phyloP scores from a whole-genome alignment of 1,284 basidiomycete genomes.

The Malassezia sp. region DNA sequence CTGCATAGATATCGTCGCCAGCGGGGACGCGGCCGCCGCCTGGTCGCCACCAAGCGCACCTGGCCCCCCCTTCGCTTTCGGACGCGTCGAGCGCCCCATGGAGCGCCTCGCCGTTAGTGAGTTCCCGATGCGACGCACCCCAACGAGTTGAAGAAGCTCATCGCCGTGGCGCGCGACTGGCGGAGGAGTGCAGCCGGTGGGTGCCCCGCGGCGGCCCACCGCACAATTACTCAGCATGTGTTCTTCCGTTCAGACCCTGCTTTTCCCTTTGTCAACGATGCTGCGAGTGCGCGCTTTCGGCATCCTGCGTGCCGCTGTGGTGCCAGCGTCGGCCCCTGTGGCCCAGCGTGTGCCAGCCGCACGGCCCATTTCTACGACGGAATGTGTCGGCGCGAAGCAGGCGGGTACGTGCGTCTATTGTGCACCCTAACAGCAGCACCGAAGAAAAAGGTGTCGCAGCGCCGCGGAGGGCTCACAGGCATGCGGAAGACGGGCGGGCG shows the following conservation, averaged over 20 bases:
- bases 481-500: conserved; percentile 27
- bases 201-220: not conserved
- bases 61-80: conserved; percentile 20
- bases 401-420: conserved; percentile 7
- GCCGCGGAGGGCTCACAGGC: conserved; percentile 25
- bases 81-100: conserved; percentile 38
- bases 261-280: not conserved
- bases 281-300: not conserved
- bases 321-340: too few relatives aligned
- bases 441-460: conserved; percentile 35
- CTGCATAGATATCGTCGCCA: conserved; percentile 12
- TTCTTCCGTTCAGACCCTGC: conserved; percentile 2
- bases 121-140: conserved; percentile 16
- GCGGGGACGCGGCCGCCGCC: not conserved
- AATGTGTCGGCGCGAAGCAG: conserved; percentile 9
- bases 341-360: too few relatives aligned
- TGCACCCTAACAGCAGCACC: conserved; percentile 15
- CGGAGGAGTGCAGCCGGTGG: not conserved
- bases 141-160: conserved; percentile 40
- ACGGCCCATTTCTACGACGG: not conserved
- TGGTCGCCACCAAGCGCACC: too few relatives aligned
- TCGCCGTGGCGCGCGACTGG: conserved; percentile 1
- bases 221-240: conserved; percentile 1
- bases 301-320: too few relatives aligned
- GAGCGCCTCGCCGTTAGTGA: conserved; percentile 17